Percentiles rank a stretch among this genome's conserved stretches.
Evolutionary conservation across 495 filamentous ascomycete genomes (phyloP).

Genomic region (Neurospora sp.): DNA sequence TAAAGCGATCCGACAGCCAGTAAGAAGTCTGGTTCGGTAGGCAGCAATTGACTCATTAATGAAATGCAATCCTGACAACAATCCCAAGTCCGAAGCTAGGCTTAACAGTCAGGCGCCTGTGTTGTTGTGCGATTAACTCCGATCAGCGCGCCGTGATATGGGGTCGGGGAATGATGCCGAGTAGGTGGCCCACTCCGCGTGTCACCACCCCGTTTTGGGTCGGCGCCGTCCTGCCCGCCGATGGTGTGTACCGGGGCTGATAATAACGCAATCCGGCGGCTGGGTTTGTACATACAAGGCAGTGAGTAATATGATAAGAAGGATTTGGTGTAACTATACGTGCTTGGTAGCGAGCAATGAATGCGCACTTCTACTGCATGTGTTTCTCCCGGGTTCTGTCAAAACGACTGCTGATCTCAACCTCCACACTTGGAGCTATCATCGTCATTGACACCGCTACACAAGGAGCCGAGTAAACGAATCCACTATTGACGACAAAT

Average conservation of each 20-base stretch:
- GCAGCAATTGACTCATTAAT: neutral
- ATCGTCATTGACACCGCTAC: neutral
- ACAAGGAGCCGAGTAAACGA: neutral
- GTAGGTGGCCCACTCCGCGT: constrained; percentile 1
- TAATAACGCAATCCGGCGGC: constrained; percentile 16
- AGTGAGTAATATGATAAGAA: neutral
- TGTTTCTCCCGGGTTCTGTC: neutral
- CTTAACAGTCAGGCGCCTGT: neutral
- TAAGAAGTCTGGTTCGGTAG: neutral
- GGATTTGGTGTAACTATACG: neutral
- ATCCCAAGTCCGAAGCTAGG: neutral
- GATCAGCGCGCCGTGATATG: neutral
- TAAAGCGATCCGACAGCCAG: neutral
- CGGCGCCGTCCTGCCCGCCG: neutral
- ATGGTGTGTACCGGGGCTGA: neutral
- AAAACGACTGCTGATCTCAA: neutral
- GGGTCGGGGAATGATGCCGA: neutral
- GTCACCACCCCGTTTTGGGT: neutral
- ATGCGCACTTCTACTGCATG: neutral
- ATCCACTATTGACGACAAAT: neutral
- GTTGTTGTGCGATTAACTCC: neutral
- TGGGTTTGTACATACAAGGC: neutral
- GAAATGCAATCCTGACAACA: neutral
- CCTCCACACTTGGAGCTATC: neutral
- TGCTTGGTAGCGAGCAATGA: neutral